Percentiles rank a stretch among this genome's conserved stretches.
Conservation (phyloP, 2,329 filamentous ascomycete species). For the Pseudogymnoascus sp. region DNA sequence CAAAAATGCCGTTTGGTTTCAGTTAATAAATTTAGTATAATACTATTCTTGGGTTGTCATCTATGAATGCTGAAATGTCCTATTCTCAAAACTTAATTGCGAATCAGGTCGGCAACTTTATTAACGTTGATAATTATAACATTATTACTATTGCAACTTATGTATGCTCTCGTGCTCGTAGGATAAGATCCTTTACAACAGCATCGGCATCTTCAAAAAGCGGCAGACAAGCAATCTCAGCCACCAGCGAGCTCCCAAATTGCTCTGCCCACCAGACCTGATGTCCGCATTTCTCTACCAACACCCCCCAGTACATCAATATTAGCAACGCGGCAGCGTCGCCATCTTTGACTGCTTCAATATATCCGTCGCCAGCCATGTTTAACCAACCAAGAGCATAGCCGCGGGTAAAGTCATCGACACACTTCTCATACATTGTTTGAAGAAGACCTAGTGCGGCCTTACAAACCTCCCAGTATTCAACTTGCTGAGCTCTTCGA, state of each 20-base stretch:
- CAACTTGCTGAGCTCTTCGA: constrained; percentile 10
- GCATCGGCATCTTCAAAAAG: neutral
- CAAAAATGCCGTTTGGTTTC: neutral
- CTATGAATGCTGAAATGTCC: neutral
- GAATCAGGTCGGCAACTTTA: neutral
- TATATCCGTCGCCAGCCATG: constrained; percentile 16
- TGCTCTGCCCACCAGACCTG: constrained; percentile 16
- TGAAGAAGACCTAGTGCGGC: constrained; percentile 12
- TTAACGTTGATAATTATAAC: neutral
- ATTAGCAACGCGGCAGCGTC: constrained; percentile 16
- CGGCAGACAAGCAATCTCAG: constrained; percentile 12
- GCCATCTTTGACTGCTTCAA: constrained; percentile 12
- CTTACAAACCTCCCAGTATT: constrained; percentile 14
- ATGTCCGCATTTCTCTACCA: constrained; percentile 13
- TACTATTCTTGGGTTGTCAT: neutral
- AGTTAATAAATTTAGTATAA: neutral
- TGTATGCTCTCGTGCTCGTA: neutral
- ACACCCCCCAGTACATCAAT: constrained; percentile 18
- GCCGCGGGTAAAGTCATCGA: constrained; percentile 11
- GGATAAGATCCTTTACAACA: neutral
- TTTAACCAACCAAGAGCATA: constrained; percentile 16
- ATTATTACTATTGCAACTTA: neutral
- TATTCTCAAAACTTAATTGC: neutral
- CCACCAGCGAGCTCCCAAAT: constrained; percentile 15
- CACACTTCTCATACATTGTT: constrained; percentile 14